These are phyloP conservation scores for Salix exigua DNA, from an alignment of 345 rosid genomes.

Conservation along the genomic window DNA sequence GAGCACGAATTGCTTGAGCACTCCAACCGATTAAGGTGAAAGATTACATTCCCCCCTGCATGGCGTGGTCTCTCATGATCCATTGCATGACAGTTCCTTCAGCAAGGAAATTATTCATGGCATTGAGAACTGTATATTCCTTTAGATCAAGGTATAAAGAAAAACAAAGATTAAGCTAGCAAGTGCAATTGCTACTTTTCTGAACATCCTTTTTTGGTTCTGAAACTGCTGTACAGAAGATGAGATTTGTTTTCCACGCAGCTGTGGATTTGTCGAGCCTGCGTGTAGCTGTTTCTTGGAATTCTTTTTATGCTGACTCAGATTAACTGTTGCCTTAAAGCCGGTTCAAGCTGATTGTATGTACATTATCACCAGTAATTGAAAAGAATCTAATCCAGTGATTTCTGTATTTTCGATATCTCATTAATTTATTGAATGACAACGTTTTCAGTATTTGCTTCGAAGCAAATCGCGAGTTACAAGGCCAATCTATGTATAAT, in stretches of 20 bases:
- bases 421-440: neutral
- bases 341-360: constrained; percentile 20
- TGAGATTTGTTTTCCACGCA: constrained; percentile 21
- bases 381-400: constrained; percentile 10
- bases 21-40: constrained; percentile 9
- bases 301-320: constrained; percentile 13
- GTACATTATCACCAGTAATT: constrained; percentile 28
- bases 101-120: neutral
- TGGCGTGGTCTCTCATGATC: constrained; percentile 15
- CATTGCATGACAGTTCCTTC: constrained; percentile 6
- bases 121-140: constrained; percentile 22
- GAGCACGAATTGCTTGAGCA: constrained; percentile 20
- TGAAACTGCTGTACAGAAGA: constrained; percentile 38
- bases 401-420: neutral
- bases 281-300: constrained; percentile 6
- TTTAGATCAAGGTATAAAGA: constrained; percentile 21
- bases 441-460: neutral
- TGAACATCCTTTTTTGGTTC: constrained; percentile 20
- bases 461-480: neutral
- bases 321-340: constrained; percentile 17
- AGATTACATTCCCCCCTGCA: neutral
- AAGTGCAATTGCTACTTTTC: constrained; percentile 10
- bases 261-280: constrained; percentile 19
- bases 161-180: constrained; percentile 6
- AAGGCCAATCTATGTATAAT: neutral